Evolutionary conservation across 768 basidiomycete species (phyloP), one percentile per base, ranked within the genome.

Genomic region (Lactarius hengduanensis): DNA sequence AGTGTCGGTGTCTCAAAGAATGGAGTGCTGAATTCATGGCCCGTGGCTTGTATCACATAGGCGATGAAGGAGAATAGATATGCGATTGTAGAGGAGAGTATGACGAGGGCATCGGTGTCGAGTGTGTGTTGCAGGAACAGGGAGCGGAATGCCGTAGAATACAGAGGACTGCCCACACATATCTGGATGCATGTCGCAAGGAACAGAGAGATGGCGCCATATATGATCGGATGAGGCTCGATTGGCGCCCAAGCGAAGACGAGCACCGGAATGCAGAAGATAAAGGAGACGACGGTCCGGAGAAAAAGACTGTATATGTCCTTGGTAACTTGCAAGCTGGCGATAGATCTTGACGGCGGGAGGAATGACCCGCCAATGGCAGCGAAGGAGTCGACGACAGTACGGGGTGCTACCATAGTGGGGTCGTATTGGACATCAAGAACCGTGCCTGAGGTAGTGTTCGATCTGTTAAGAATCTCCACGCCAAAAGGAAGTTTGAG

Each of bases 1-100:
- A 81, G 75, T 3, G 80, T 73, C 50, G 74, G 77, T 9, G 80
- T 81, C 72, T 81, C 80, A 70, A 81, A 81, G 73, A 80, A 81
- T 41, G 75, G 72, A 0, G 75, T 72, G 9, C 71, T 70, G 8
- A 74, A 67, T 55, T 76, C 74, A 10, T 74, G 74, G n/a, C 71
- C 72, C 1, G 75, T 77, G 9, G 70, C 64, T 60, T 74, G 76
- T 62, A 73, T 61, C 65, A 72, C 78, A 69, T 76, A 81, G 5
- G 78, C 75, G 45, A 80, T 74, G 28, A 79, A 63, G 15, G 80
- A 81, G 69, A 78, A 81, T 60, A 77, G 64, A 64, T 79, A 82
- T 13, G 81, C 78, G 26, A 75, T 75, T 32, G 75, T 74, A 36
- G 77, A 79, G 70, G 78, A 79, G 59, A 81, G 67, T 5, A 74